These are phyloP conservation scores for Lichtheimia ornata DNA, from an alignment of 371 early-diverging fungal species.

Conservation along the genomic window DNA sequence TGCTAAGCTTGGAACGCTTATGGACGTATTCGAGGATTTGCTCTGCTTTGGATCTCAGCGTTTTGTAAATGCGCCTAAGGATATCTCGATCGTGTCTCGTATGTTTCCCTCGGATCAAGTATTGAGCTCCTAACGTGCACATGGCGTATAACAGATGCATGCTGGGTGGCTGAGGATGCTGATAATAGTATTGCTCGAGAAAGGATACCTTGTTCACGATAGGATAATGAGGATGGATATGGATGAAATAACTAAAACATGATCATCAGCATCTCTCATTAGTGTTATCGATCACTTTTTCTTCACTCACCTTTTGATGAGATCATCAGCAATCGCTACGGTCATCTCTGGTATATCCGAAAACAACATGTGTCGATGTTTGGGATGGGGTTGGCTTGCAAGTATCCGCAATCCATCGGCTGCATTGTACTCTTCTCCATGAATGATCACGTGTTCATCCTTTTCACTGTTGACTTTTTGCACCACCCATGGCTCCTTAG, in stretches of 20 bases:
- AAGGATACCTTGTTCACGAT: slow-evolving; percentile 42
- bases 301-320: slow-evolving; percentile 29
- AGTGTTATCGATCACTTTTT: no score
- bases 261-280: not conserved
- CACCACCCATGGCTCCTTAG: not conserved
- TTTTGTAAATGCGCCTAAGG: slow-evolving; percentile 7
- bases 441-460: slow-evolving; percentile 42
- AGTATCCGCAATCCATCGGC: no score
- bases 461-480: slow-evolving; percentile 42
- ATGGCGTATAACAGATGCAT: slow-evolving; percentile 35
- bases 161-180: slow-evolving; percentile 31
- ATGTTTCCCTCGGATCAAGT: slow-evolving; percentile 9
- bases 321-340: slow-evolving; percentile 25
- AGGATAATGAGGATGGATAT: slow-evolving; percentile 29
- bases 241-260: slow-evolving; percentile 33
- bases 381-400: not conserved
- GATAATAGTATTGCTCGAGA: slow-evolving; percentile 39
- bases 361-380: slow-evolving; percentile 19
- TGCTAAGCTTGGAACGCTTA: slow-evolving; percentile 38
- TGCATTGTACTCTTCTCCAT: slow-evolving; percentile 19
- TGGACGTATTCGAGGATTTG: slow-evolving; percentile 22
- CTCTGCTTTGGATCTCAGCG: slow-evolving; percentile 23
- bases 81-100: slow-evolving; percentile 9
- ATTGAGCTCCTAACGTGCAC: slow-evolving; percentile 19
- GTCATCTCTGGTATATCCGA: slow-evolving; percentile 30